These are phyloP conservation scores for Rhizopogon vinicolor DNA, from an alignment of 768 basidiomycete genomes.

Conservation along the genomic window DNA sequence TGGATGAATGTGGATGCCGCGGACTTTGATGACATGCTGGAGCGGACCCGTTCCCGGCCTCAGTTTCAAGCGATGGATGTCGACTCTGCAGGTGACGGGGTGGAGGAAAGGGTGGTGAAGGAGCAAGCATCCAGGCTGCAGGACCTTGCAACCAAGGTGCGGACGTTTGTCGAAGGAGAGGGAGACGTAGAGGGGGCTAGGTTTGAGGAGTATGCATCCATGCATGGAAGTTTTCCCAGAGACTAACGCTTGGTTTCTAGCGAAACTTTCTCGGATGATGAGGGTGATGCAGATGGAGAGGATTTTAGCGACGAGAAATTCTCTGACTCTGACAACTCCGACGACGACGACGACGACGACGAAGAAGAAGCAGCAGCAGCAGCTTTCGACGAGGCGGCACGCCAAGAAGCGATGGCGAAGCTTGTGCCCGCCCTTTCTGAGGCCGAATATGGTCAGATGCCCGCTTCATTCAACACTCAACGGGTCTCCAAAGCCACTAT, in stretches of 20 bases:
- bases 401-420: slow-evolving; percentile 67
- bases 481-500: slow-evolving; percentile 46
- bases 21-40: slow-evolving; percentile 72
- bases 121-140: slow-evolving; percentile 69
- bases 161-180: slow-evolving; percentile 85
- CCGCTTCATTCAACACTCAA: slow-evolving; percentile 72
- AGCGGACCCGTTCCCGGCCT: slow-evolving; percentile 29
- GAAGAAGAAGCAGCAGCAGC: no score
- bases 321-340: slow-evolving; percentile 40
- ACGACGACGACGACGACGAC: slow-evolving; percentile 37
- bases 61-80: slow-evolving; percentile 45
- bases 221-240: neutral
- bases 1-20: slow-evolving; percentile 84
- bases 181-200: slow-evolving; percentile 86
- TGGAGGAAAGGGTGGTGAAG: slow-evolving; percentile 45
- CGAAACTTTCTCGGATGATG: slow-evolving; percentile 61
- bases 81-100: slow-evolving; percentile 27
- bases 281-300: slow-evolving; percentile 32
- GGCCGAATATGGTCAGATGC: slow-evolving; percentile 88
- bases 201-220: slow-evolving; percentile 77
- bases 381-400: slow-evolving; percentile 30
- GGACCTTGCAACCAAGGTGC: slow-evolving; percentile 79
- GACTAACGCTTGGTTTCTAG: slow-evolving; percentile 30
- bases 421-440: slow-evolving; percentile 78
- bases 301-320: slow-evolving; percentile 37